Evolutionary conservation across 768 basidiomycete genomes (phyloP).

Genomic region (Chalciporus chontae): DNA sequence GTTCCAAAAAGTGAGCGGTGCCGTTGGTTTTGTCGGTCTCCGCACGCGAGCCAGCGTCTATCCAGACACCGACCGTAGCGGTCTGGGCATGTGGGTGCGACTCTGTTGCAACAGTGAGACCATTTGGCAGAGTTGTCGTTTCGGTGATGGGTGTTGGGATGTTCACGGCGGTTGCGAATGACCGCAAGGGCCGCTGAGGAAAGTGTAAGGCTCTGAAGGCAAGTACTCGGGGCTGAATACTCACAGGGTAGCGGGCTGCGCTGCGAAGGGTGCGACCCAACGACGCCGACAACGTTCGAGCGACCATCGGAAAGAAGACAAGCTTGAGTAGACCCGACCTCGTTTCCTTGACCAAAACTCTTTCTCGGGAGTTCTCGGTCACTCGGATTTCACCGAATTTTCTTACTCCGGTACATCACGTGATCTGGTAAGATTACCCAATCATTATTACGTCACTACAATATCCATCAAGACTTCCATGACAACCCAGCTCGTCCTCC

Average conservation of each 20-base stretch:
- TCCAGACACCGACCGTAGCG: conserved; percentile 99
- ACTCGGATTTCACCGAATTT: conserved; percentile 22
- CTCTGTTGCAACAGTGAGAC: conserved; percentile 93
- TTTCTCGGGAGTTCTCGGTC: conserved; percentile 32
- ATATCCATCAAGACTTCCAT: conserved; percentile 3
- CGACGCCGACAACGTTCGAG: conserved; percentile 43
- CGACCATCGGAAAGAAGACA: conserved; percentile 40
- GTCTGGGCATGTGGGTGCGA: conserved; percentile 88
- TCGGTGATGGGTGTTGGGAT: conserved; percentile 75
- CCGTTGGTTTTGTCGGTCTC: conserved; percentile 95
- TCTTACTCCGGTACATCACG: conserved; percentile 20
- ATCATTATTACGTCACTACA: too few relatives aligned
- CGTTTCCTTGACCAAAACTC: conserved; percentile 13
- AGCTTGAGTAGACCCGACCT: background rate
- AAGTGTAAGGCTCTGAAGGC: conserved; percentile 1
- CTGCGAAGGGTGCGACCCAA: conserved; percentile 40
- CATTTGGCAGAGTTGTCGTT: conserved; percentile 90
- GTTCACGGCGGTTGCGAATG: conserved; percentile 72
- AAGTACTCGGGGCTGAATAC: conserved; percentile 1
- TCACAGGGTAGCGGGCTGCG: conserved; percentile 36
- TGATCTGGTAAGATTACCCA: background rate
- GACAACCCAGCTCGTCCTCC: conserved; percentile 27
- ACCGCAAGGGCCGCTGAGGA: conserved; percentile 52
- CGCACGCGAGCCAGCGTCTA: conserved; percentile 95
- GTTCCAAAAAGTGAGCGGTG: conserved; percentile 97